Evolutionary conservation across 1,139 yeast species (phyloP).

Genomic region (Waltiozyma sp.): DNA sequence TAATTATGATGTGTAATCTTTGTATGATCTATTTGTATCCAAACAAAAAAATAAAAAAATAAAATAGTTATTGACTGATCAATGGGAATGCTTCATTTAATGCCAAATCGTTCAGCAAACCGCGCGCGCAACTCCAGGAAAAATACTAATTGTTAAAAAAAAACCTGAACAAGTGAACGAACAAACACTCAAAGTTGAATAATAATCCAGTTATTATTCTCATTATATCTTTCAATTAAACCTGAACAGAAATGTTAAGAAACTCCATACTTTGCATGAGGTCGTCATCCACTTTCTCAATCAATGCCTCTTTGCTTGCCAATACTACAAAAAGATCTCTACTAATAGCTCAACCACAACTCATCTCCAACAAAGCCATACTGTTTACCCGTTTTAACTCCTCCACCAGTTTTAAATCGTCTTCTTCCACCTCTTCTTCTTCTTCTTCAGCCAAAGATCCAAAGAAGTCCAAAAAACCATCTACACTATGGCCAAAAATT

Average conservation of each 20-base stretch:
- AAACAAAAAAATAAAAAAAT: too few species aligned
- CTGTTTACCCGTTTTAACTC: neutral
- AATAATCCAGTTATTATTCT: too few species aligned
- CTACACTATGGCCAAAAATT: conserved; percentile 27
- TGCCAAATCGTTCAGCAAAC: too few species aligned
- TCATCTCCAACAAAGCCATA: neutral
- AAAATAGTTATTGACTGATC: too few species aligned
- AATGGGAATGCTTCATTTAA: too few species aligned
- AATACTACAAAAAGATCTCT: neutral
- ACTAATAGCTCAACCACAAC: neutral
- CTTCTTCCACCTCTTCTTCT: conserved; percentile 1
- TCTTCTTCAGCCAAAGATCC: conserved; percentile 1
- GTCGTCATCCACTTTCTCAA: neutral
- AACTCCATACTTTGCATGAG: neutral
- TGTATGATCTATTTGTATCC: too few species aligned
- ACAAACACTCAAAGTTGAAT: too few species aligned
- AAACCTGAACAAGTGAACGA: too few species aligned
- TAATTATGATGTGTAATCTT: too few species aligned
- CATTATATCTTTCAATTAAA: too few species aligned
- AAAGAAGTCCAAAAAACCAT: conserved; percentile 11
- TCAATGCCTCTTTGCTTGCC: neutral
- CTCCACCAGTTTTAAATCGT: conserved; percentile 1
- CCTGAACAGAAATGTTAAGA: conserved; percentile 1
- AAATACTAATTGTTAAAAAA: too few species aligned
- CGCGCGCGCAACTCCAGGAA: too few species aligned